Evolutionary conservation across 2,329 filamentous ascomycete genomes (phyloP), one percentile per base, ranked within the genome.

Genomic region (Coniella vitis): DNA sequence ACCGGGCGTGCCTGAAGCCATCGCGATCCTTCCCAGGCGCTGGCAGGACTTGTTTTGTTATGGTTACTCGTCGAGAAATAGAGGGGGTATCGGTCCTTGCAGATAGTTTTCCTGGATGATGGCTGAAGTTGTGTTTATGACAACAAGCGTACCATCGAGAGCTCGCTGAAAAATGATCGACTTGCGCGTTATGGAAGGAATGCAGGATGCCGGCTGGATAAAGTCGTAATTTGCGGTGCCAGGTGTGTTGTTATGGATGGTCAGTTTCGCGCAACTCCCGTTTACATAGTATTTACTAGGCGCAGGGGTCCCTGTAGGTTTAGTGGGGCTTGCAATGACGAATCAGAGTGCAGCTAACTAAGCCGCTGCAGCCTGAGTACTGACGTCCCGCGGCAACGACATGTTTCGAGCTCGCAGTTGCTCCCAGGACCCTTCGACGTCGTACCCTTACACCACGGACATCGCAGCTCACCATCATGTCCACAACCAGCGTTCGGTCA

Each of bases 1-100:
- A 66, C 78, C 78, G 40, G 79, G 72, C 52, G 73, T 81, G 61
- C 73, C 69, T 53, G 75, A 68, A 57, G 75, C 66, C 65, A 76
- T 74, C 41, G 58, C 62, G 52, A 19, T 22, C 14, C 19, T 12
- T 22, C 16, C 17, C 10, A 4, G n/a, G 38, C 16, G 4, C 7
- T 20, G 10, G 19, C 10, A 16, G 7, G 10, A 3, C 14, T 25
- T 4, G 37, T 10, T 13, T 32, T n/a, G 22, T 17, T 14, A 7
- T 16, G 14, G 14, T 16, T 7, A 2, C 22, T 1, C 5, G 21
- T 41, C 38, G 22, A 41, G 29, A n/a, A 42, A 5, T 21, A 21
- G 13, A 13, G 40, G 16, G 31, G 29, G 14, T 16, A 8, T 13
- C 41, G 31, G 10, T 5, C 25, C 25, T 17, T n/a, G 41, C 19